These are phyloP conservation scores for Nepenthes gracilis DNA, from an alignment of 148 eudicot genomes.

Conservation along the genomic window DNA sequence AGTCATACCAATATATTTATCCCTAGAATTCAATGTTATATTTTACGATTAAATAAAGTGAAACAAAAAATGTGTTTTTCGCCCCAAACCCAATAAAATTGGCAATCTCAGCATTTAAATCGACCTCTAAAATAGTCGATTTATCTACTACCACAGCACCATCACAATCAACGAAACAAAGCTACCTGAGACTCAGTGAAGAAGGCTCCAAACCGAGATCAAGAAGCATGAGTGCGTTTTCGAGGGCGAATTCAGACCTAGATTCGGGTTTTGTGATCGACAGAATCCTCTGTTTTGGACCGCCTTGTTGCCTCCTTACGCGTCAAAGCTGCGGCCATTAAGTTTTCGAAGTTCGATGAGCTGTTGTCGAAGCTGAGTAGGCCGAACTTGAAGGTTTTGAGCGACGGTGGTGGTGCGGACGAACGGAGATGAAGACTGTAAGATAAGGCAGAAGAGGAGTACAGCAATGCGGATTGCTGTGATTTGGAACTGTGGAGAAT, in stretches of 20 bases:
- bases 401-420: slow-evolving; percentile 8
- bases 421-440: slow-evolving; percentile 40
- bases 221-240: slow-evolving; percentile 38
- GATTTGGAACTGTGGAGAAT: no score
- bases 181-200: slow-evolving; percentile 4
- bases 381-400: background rate
- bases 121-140: slow-evolving; percentile 33
- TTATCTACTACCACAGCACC: background rate
- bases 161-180: slow-evolving; percentile 1
- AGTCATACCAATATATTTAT: no score
- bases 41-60: no score
- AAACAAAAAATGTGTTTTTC: no score
- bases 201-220: slow-evolving; percentile 32
- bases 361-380: background rate
- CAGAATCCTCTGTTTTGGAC: slow-evolving; percentile 56
- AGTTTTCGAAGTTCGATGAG: slow-evolving; percentile 6
- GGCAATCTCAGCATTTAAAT: slow-evolving; percentile 60
- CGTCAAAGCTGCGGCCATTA: slow-evolving; percentile 8
- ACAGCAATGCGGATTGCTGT: no score
- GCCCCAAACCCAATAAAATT: slow-evolving; percentile 4
- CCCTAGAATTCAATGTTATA: no score
- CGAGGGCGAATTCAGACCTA: slow-evolving; percentile 21
- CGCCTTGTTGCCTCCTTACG: slow-evolving; percentile 18
- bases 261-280: slow-evolving; percentile 39
- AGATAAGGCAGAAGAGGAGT: no score